Evolutionary conservation across 2,329 filamentous ascomycete genomes (phyloP).

Genomic region (Cordyceps cicadae): DNA sequence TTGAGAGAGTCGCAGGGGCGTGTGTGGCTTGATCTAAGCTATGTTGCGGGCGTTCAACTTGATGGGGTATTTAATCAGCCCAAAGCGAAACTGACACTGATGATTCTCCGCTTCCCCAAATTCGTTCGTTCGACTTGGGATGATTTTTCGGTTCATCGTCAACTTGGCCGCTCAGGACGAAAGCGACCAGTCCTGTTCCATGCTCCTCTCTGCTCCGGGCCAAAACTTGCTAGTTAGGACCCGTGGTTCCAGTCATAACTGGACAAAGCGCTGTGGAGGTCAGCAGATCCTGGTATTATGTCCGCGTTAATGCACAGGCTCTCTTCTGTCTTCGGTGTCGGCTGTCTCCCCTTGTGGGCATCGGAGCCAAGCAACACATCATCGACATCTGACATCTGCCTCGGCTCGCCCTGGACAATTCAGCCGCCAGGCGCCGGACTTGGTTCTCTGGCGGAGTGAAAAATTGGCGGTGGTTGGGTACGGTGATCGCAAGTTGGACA

Average conservation of each 20-base stretch:
- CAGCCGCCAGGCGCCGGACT: neutral
- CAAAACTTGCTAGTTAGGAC: neutral
- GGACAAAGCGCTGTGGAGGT: neutral
- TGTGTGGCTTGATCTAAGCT: neutral
- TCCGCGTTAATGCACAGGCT: neutral
- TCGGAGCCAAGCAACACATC: neutral
- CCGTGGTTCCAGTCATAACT: neutral
- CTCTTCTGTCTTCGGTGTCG: too few relatives aligned
- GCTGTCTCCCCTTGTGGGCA: too few relatives aligned
- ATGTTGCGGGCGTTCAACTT: neutral
- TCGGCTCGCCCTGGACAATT: neutral
- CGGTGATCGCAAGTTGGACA: conserved; percentile 1
- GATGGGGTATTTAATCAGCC: neutral
- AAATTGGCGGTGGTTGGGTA: neutral
- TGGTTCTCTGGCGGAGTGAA: neutral
- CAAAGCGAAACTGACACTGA: neutral
- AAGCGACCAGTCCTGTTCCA: neutral
- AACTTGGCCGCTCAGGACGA: neutral
- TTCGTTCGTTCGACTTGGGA: neutral
- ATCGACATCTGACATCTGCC: neutral
- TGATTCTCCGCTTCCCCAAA: too few relatives aligned
- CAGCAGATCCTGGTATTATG: neutral
- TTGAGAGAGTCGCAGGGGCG: neutral
- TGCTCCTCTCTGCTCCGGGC: neutral
- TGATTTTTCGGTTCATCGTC: neutral